phyloP scores from a whole-genome alignment of 495 filamentous ascomycete genomes.

The Annulohypoxylon bovei region DNA sequence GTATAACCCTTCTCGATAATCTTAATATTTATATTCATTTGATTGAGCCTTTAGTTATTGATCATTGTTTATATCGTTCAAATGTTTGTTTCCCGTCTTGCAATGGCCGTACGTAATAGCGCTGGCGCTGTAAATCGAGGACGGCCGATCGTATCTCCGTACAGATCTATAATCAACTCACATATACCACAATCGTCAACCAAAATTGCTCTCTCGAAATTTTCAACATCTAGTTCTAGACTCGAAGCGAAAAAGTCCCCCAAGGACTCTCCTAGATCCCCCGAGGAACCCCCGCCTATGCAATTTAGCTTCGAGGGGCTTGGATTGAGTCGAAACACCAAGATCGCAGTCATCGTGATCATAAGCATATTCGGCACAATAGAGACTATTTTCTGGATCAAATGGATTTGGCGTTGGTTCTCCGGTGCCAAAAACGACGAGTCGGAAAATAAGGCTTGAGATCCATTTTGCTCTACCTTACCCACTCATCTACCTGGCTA shows the following conservation, averaged over 20 bases:
- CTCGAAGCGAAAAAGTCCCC: constrained; percentile 13
- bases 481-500: not conserved
- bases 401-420: constrained; percentile 37
- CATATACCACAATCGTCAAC: constrained; percentile 16
- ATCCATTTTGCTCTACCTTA: not conserved
- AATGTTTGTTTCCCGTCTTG: constrained; percentile 30
- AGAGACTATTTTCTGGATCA: constrained; percentile 43
- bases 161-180: constrained; percentile 9
- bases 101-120: constrained; percentile 17
- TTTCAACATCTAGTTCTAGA: constrained; percentile 24
- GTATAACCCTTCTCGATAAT: not conserved
- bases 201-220: not conserved
- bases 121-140: constrained; percentile 23
- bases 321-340: constrained; percentile 40
- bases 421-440: constrained; percentile 15
- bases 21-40: not conserved
- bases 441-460: constrained; percentile 17
- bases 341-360: constrained; percentile 36
- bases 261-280: constrained; percentile 16
- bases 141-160: constrained; percentile 10
- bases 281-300: constrained; percentile 15
- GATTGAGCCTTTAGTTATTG: not conserved
- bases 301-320: constrained; percentile 41
- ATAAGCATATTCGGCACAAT: constrained; percentile 44
- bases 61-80: not conserved